Base-by-base conservation (phyloP, 1,284 basidiomycete species). In the Pisolithus thermaeus region DNA sequence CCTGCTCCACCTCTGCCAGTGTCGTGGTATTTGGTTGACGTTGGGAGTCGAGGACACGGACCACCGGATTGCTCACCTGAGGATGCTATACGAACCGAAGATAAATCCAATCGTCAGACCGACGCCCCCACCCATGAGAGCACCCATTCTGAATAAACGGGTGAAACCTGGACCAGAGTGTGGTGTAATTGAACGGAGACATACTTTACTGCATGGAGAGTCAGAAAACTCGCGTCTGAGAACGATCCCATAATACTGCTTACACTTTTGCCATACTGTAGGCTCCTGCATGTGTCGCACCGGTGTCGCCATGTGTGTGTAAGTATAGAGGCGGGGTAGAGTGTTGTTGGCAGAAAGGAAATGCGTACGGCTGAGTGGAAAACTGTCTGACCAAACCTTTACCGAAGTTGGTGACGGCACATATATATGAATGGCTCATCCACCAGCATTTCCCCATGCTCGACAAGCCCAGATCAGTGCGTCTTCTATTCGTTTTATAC, bases 41-140 rank as follows among this genome's bases (percentile, higher is more conserved):
- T 27, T 27, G 25, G 25, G 25, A 27, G 25, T 27, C 25, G 25
- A 27, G 25, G 25, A 27, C 7, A 27, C 25, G 25, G 25, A 4
- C 12, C 4, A n/a, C 9, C 12, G 9, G 50, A 47, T 27, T 28
- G 30, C 52, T 52, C 60, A 91, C 92, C 92, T 78, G 40, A 97
- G 72, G 65, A 97, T 91, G 59, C 84, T 92, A 74, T 87, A 95
- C 37, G 86, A 84, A 46, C 92, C 93, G 64, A 97, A 97, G 58
- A 97, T 85, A 73, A 97, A 96, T n/a, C 93, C 93, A 63, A 96
- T 95, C 36, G 92, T 95, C 46, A 95, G 77, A 28, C 93, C 93
- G 52, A 96, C 93, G 59, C 90, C 90, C 57, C 84, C 87, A 56
- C 92, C 92, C 91, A 94, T 94, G 54, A 92, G 71, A 46, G 90